Base-by-base conservation (phyloP, 2,329 filamentous ascomycete genomes). In the Aspergillus novoparasiticus region DNA sequence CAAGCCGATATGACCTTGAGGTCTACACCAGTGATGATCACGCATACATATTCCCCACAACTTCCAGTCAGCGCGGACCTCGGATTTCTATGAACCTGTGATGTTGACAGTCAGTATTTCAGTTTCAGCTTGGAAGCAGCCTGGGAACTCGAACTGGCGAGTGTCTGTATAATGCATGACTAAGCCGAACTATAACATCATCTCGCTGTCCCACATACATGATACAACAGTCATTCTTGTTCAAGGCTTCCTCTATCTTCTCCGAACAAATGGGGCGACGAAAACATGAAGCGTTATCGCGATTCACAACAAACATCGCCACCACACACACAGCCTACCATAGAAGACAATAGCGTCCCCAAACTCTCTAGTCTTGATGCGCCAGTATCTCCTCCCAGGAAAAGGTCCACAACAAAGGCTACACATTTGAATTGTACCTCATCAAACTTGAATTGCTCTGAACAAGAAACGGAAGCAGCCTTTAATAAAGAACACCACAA, bases 341-440 rank as follows among this genome's bases (percentile, higher is more conserved):
- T 6, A n/a, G 12, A 34, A 34, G 32, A 12, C 32, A 34, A 34
- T 34, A 3, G 28, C 3, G 30, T 28, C 12, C 23, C 45, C 23
- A 28, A 57, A n/a, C 45, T 67, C 12, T 60, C 63, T 23, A 75
- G 63, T 23, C 57, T 77, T 1, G 50, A 65, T 58, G 63, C 64
- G 6, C 65, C 74, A 4, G 67, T 77, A 8, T 76, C 74, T 32
- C 75, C 74, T 10, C 75, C 75, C 26, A 66, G 56, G 36, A 69
- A 54, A 30, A 65, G 58, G 32, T n/a, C 51, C 26, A 56, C 34
- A 32, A 12, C 16, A 14, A 57, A 53, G 32, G 54, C 21, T 2
- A n/a, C 28, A 26, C 11, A 5, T 21, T 34, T 5, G 8, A 8
- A 6, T 9, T 54, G 6, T 12, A 1, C 8, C 19, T 34, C 28